Evolutionary conservation across 2,329 filamentous ascomycete species (phyloP).

Genomic region (Teratosphaeria pseudoeucalypti): DNA sequence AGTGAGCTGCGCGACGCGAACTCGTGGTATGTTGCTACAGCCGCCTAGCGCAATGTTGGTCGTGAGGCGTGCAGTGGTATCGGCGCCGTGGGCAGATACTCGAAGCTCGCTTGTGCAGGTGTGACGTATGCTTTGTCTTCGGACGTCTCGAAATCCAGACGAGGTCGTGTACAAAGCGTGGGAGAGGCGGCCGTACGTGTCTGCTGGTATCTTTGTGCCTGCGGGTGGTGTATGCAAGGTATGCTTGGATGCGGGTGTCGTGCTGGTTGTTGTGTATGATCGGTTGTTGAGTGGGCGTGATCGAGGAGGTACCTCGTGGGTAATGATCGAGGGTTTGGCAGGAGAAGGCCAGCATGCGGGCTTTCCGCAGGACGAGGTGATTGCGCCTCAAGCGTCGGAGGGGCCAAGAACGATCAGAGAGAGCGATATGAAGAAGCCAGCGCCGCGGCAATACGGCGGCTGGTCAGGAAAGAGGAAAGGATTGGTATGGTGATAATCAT

Average conservation of each 20-base stretch:
- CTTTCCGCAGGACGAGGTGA: slow-evolving; percentile 7
- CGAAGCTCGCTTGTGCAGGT: slow-evolving; percentile 1
- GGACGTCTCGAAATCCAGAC: background rate
- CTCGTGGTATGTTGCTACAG: background rate
- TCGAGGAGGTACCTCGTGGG: background rate
- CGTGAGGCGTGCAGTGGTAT: background rate
- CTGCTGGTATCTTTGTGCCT: background rate
- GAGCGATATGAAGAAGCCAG: slow-evolving; percentile 4
- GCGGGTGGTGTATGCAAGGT: background rate
- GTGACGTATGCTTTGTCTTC: slow-evolving; percentile 16
- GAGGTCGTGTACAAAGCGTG: background rate
- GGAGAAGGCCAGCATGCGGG: slow-evolving; percentile 6
- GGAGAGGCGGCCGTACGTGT: background rate
- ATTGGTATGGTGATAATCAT: background rate
- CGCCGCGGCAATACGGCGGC: background rate
- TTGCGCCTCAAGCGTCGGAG: slow-evolving; percentile 4
- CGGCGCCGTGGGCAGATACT: background rate
- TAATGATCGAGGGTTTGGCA: slow-evolving; percentile 10
- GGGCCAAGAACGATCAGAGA: slow-evolving; percentile 5
- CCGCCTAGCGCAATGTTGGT: background rate
- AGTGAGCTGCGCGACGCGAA: background rate
- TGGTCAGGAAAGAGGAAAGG: background rate
- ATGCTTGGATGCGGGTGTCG: background rate
- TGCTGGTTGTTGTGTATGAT: slow-evolving; percentile 1
- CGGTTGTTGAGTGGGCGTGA: background rate